These are phyloP conservation scores for Rhypophila decipiens DNA, from an alignment of 495 filamentous ascomycete genomes.

Conservation along the genomic window DNA sequence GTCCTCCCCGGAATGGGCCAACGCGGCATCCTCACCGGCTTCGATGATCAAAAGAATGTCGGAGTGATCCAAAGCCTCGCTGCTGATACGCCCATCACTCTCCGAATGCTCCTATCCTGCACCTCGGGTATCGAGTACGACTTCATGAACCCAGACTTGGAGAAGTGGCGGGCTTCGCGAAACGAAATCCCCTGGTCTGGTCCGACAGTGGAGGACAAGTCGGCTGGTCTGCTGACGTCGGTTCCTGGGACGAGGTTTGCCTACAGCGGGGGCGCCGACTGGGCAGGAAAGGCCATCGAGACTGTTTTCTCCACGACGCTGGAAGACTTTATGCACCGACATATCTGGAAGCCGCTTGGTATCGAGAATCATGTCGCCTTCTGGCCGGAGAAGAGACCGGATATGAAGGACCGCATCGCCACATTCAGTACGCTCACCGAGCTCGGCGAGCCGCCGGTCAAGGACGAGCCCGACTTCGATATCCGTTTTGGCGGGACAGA, in stretches of 20 bases:
- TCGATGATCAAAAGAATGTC: slow-evolving; percentile 8
- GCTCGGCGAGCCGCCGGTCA: slow-evolving; percentile 3
- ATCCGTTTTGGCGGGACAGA: slow-evolving; percentile 2
- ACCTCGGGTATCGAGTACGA: slow-evolving; percentile 19
- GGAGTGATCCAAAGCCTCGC: neutral
- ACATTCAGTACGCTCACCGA: slow-evolving; percentile 5
- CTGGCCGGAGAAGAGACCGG: slow-evolving; percentile 2
- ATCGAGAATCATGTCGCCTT: slow-evolving; percentile 3
- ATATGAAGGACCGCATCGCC: slow-evolving; percentile 2
- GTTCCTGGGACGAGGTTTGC: slow-evolving; percentile 45
- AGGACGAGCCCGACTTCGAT: slow-evolving; percentile 3
- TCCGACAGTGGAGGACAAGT: slow-evolving; percentile 23
- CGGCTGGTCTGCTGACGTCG: slow-evolving; percentile 36
- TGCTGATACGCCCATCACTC: slow-evolving; percentile 17
- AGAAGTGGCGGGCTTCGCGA: slow-evolving; percentile 14
- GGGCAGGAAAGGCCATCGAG: slow-evolving; percentile 33
- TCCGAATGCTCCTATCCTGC: slow-evolving; percentile 24
- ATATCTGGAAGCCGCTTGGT: slow-evolving; percentile 8
- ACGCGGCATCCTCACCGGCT: slow-evolving; percentile 23
- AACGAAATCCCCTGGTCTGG: slow-evolving; percentile 7
- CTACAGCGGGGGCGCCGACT: slow-evolving; percentile 47
- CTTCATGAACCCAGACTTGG: slow-evolving; percentile 14
- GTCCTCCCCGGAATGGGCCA: slow-evolving; percentile 22
- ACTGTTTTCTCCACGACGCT: slow-evolving; percentile 1
- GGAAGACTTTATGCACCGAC: slow-evolving; percentile 5